phyloP scores from a whole-genome alignment of 352 stramenopile species.

The Phytophthora sansomeana region DNA sequence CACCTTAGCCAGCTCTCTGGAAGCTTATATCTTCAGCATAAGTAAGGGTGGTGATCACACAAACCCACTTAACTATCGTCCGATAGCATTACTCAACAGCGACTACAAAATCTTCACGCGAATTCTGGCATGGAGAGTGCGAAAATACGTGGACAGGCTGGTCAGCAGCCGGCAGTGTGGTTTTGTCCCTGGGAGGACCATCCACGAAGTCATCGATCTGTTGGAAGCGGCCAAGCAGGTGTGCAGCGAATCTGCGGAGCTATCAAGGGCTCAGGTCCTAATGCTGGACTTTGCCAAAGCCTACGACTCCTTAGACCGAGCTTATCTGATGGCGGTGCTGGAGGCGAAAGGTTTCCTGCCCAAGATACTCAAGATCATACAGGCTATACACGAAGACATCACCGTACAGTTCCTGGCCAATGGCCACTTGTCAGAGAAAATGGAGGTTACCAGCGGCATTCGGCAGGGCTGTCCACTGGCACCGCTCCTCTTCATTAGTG shows the following conservation, averaged over 20 bases:
- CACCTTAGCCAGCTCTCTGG: neutral
- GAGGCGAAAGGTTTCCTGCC: conserved; percentile 4
- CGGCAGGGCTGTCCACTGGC: conserved; percentile 8
- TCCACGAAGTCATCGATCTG: conserved; percentile 12
- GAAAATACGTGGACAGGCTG: neutral
- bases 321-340: neutral
- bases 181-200: conserved; percentile 2
- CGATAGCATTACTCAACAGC: conserved; percentile 8
- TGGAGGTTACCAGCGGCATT: no score
- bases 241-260: neutral
- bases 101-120: conserved; percentile 20
- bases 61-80: conserved; percentile 5
- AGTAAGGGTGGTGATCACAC: neutral
- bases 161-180: neutral
- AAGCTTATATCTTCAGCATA: conserved; percentile 3
- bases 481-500: conserved; percentile 12
- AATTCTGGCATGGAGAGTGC: conserved; percentile 5
- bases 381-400: neutral
- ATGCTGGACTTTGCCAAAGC: conserved; percentile 15
- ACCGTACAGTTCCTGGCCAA: conserved; percentile 4
- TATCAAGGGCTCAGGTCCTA: neutral
- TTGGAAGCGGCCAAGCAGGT: conserved; percentile 6
- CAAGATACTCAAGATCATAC: neutral
- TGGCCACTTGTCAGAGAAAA: neutral
- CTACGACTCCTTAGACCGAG: conserved; percentile 11